Evolutionary conservation across 495 filamentous ascomycete genomes (phyloP).

Genomic region (Parmelia sp.): DNA sequence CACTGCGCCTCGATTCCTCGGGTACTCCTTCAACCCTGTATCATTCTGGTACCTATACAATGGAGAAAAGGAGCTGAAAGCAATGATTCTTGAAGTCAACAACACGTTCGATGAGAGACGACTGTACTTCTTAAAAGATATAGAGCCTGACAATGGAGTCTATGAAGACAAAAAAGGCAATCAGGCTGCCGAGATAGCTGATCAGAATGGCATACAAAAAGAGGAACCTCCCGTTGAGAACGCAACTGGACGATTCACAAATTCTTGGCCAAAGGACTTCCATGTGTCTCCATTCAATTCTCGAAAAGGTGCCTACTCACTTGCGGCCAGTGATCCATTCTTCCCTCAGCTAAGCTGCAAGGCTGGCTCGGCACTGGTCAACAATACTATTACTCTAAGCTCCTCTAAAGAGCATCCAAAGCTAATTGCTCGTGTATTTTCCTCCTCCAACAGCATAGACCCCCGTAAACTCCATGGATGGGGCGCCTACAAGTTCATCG

Average conservation of each 20-base stretch:
- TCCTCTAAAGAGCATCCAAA: slow-evolving; percentile 52
- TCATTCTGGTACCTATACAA: slow-evolving; percentile 79
- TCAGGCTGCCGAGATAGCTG: background rate
- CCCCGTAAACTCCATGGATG: slow-evolving; percentile 37
- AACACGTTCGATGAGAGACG: slow-evolving; percentile 72
- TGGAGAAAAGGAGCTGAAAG: slow-evolving; percentile 48
- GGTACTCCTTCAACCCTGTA: slow-evolving; percentile 69
- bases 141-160: background rate
- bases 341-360: slow-evolving; percentile 23
- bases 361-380: slow-evolving; percentile 35
- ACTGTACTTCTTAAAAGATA: slow-evolving; percentile 30
- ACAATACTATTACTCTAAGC: slow-evolving; percentile 50
- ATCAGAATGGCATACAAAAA: background rate
- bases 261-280: slow-evolving; percentile 60
- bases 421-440: slow-evolving; percentile 48
- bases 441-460: slow-evolving; percentile 43
- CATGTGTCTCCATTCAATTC: slow-evolving; percentile 71
- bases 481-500: slow-evolving; percentile 43
- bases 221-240: background rate
- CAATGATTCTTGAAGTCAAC: slow-evolving; percentile 70
- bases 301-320: slow-evolving; percentile 52
- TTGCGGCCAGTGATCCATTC: slow-evolving; percentile 52
- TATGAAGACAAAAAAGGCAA: background rate
- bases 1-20: slow-evolving; percentile 61
- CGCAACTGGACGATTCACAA: slow-evolving; percentile 31